phyloP scores from a whole-genome alignment of 2,329 filamentous ascomycete species.

The Colletotrichum tamarilloi region DNA sequence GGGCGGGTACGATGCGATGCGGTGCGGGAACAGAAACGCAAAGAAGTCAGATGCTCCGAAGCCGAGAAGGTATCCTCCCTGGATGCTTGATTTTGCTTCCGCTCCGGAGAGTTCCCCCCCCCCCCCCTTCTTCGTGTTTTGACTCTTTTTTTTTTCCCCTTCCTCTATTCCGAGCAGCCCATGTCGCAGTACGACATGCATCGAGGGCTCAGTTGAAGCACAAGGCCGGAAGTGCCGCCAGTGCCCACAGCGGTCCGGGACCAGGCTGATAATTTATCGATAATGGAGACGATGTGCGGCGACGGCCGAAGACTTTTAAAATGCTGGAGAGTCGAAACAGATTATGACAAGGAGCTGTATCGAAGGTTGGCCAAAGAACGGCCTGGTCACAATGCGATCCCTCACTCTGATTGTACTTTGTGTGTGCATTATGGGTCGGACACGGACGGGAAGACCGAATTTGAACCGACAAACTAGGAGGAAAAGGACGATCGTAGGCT shows the following conservation, averaged over 20 bases:
- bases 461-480: neutral
- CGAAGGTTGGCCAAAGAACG: too few species aligned
- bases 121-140: conserved; percentile 2
- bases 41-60: conserved; percentile 19
- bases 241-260: conserved; percentile 7
- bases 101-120: neutral
- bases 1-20: conserved; percentile 12
- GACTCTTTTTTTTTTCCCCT: neutral
- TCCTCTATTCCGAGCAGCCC: conserved; percentile 10
- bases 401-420: neutral
- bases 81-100: conserved; percentile 23
- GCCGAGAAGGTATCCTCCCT: neutral
- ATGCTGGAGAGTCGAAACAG: neutral
- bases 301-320: neutral
- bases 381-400: neutral
- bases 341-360: neutral
- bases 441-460: neutral
- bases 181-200: neutral
- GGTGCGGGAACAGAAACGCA: conserved; percentile 5
- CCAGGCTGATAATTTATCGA: conserved; percentile 1
- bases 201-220: neutral
- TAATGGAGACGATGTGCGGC: neutral
- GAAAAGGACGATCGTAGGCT: neutral
- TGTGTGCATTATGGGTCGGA: neutral
- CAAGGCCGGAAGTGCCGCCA: conserved; percentile 17